These are phyloP conservation scores for Venustampulla echinocandica DNA, from an alignment of 495 filamentous ascomycete species.

Conservation along the genomic window DNA sequence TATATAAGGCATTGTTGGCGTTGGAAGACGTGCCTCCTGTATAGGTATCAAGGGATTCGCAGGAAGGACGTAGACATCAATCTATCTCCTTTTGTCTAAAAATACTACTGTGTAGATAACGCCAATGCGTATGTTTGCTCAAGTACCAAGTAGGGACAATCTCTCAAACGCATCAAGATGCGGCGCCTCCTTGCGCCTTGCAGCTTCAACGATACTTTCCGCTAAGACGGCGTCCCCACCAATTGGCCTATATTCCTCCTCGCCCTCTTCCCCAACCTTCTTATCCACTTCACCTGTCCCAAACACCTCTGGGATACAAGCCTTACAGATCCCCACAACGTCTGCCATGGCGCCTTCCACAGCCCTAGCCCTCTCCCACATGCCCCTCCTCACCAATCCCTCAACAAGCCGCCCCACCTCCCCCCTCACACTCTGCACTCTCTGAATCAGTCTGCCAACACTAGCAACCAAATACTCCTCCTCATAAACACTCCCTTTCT, in stretches of 20 bases:
- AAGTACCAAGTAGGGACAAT: conserved; percentile 44
- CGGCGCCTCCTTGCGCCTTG: conserved; percentile 36
- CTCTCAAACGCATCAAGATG: conserved; percentile 38
- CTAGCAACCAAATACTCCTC: conserved; percentile 92
- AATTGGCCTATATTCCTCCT: conserved; percentile 24
- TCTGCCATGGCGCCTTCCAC: conserved; percentile 64
- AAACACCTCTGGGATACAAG: conserved; percentile 62
- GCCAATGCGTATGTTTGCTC: too few relatives aligned
- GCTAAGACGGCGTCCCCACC: conserved; percentile 42
- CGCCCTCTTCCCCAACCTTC: conserved; percentile 8
- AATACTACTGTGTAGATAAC: neutral
- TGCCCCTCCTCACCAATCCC: conserved; percentile 64
- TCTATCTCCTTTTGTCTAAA: conserved; percentile 13
- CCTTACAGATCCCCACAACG: conserved; percentile 57
- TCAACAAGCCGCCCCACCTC: conserved; percentile 68
- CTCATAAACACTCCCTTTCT: conserved; percentile 95
- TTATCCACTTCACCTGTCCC: conserved; percentile 22
- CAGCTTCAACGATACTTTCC: conserved; percentile 39
- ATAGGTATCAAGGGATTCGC: neutral
- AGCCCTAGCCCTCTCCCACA: conserved; percentile 78
- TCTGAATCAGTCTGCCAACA: conserved; percentile 72
- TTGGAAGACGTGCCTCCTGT: conserved; percentile 10
- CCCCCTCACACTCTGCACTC: conserved; percentile 58
- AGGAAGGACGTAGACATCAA: neutral
- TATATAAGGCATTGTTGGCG: conserved; percentile 20